Conservation (phyloP, 78 protist species). For the Guillardia theta region DNA sequence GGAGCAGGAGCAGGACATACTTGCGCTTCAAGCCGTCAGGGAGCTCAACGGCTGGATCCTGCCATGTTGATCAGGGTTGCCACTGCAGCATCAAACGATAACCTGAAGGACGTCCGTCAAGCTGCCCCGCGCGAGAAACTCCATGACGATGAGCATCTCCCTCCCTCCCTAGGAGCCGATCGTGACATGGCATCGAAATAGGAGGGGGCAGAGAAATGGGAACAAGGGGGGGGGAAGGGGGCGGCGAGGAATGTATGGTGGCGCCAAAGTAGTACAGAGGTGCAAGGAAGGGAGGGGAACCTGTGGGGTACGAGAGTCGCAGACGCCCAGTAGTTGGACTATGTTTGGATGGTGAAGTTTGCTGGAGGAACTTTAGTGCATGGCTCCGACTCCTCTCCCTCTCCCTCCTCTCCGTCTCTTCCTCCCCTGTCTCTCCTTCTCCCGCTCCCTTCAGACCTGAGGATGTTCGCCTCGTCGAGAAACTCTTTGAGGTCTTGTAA, state of each 20-base stretch:
- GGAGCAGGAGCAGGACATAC: neutral
- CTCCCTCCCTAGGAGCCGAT: neutral
- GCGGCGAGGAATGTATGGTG: neutral
- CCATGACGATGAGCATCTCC: constrained; percentile 37
- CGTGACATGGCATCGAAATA: neutral
- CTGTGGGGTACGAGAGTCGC: neutral
- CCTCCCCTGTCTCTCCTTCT: too few relatives aligned
- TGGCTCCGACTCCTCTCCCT: too few relatives aligned
- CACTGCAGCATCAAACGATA: neutral
- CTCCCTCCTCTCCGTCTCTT: too few relatives aligned
- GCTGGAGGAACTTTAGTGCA: too few relatives aligned
- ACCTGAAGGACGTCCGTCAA: neutral
- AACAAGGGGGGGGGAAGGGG: neutral
- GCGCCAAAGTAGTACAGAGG: too few relatives aligned
- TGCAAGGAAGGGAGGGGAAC: neutral
- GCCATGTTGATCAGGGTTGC: neutral
- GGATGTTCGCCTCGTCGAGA: neutral
- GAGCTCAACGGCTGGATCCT: neutral
- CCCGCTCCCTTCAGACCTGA: neutral
- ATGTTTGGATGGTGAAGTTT: constrained; percentile 36
- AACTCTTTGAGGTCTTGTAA: constrained; percentile 31
- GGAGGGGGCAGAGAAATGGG: neutral
- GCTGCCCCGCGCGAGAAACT: neutral
- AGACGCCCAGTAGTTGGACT: constrained; percentile 2
- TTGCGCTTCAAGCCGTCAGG: neutral